phyloP scores from a whole-genome alignment of 2,329 filamentous ascomycete species.

The Cytospora piceicola region DNA sequence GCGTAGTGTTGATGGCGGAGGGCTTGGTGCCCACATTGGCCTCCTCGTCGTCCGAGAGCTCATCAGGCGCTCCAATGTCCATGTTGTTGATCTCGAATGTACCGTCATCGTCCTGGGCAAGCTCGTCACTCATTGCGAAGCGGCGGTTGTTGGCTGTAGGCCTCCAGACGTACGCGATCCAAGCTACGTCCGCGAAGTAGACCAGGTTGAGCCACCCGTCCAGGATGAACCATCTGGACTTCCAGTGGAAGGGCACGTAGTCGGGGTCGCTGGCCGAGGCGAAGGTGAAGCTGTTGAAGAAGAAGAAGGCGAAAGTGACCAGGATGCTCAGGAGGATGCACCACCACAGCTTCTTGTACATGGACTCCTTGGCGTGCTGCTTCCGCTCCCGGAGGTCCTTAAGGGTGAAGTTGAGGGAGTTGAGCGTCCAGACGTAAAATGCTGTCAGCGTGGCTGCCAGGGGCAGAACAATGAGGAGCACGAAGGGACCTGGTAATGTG shows the following conservation, averaged over 20 bases:
- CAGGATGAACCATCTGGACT: slow-evolving; percentile 94
- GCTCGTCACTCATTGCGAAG: slow-evolving; percentile 98
- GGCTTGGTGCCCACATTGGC: slow-evolving; percentile 49
- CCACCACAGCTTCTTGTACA: slow-evolving; percentile 99
- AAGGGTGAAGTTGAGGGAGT: slow-evolving; percentile 91
- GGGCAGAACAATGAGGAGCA: slow-evolving; percentile 90
- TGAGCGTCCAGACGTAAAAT: slow-evolving; percentile 98
- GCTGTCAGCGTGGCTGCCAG: slow-evolving; percentile 89
- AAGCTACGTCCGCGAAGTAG: slow-evolving; percentile 90
- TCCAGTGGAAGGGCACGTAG: slow-evolving; percentile 96
- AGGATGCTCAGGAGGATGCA: slow-evolving; percentile 90
- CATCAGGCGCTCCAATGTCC: slow-evolving; percentile 78
- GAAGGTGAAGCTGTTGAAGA: slow-evolving; percentile 96
- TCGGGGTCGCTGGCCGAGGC: slow-evolving; percentile 82
- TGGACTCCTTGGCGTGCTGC: slow-evolving; percentile 87
- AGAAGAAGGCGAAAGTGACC: slow-evolving; percentile 97
- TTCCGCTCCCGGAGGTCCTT: slow-evolving; percentile 95
- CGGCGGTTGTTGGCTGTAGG: slow-evolving; percentile 95
- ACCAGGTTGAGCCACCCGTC: slow-evolving; percentile 98
- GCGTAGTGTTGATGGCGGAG: slow-evolving; percentile 31
- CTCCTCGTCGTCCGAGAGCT: slow-evolving; percentile 65
- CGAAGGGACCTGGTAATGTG: slow-evolving; percentile 68
- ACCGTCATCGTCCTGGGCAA: slow-evolving; percentile 90
- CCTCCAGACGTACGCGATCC: slow-evolving; percentile 94
- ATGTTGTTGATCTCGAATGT: slow-evolving; percentile 93